phyloP scores from a whole-genome alignment of 2,329 filamentous ascomycete species.

The Trichoderma guizhouense region DNA sequence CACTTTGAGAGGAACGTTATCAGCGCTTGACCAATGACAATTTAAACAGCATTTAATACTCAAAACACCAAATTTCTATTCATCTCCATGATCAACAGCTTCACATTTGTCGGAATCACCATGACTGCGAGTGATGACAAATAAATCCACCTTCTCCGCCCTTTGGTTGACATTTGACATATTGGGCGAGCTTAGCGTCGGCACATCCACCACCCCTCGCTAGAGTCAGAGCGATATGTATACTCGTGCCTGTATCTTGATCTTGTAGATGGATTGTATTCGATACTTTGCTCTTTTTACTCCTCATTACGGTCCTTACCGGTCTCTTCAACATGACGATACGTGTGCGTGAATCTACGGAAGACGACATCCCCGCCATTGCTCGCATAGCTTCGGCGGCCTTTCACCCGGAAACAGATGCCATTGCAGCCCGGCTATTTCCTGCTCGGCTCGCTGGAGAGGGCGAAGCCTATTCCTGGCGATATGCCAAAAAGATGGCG shows the following conservation, averaged over 20 bases:
- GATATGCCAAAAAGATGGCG: slow-evolving; percentile 19
- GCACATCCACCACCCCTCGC: not conserved
- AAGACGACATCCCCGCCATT: slow-evolving; percentile 26
- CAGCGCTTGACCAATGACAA: not conserved
- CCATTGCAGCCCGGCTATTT: slow-evolving; percentile 20
- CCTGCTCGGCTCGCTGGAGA: slow-evolving; percentile 20
- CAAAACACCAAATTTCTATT: not conserved
- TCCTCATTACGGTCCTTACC: not conserved
- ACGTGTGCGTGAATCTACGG: slow-evolving; percentile 24
- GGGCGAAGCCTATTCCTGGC: slow-evolving; percentile 18
- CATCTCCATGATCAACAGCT: not conserved
- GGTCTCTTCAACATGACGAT: slow-evolving; percentile 25
- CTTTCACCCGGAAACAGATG: slow-evolving; percentile 24
- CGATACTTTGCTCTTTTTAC: not conserved
- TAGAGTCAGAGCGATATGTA: not conserved
- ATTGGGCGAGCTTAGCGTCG: not conserved
- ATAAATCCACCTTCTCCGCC: slow-evolving; percentile 5
- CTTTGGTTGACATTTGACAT: slow-evolving; percentile 16
- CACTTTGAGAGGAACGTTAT: not conserved
- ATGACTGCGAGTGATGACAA: not conserved
- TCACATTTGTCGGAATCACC: not conserved
- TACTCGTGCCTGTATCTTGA: not conserved
- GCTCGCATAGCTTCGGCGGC: slow-evolving; percentile 25
- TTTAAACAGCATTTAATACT: not conserved
- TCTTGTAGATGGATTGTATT: not conserved